Evolutionary conservation across 2,329 filamentous ascomycete species (phyloP).

Genomic region (Claviceps arundinis): DNA sequence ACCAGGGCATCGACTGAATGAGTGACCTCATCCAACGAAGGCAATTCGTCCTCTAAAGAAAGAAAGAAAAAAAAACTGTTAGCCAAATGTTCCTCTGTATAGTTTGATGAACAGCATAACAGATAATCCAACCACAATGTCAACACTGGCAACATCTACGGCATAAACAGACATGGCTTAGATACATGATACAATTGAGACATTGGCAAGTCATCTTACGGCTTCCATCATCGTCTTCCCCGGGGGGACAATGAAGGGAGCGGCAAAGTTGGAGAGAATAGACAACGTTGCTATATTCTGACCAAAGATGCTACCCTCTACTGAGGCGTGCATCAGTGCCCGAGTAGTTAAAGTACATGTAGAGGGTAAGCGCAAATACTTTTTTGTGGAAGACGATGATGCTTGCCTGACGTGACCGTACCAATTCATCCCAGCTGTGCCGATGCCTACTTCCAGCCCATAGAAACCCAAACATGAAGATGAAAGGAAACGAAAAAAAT

Average conservation of each 20-base stretch:
- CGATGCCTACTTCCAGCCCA: conserved; percentile 1
- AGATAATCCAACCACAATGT: conserved; percentile 14
- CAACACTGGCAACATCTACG: conserved; percentile 5
- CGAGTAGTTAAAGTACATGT: conserved; percentile 52
- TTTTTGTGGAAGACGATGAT: conserved; percentile 54
- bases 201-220: conserved; percentile 33
- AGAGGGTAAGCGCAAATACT: conserved; percentile 11
- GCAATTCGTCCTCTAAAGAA: conserved; percentile 48
- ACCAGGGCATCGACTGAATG: conserved; percentile 57
- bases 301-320: conserved; percentile 22
- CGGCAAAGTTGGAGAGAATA: conserved; percentile 23
- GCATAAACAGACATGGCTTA: conserved; percentile 4
- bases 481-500: conserved; percentile 6
- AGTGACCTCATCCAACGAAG: conserved; percentile 46
- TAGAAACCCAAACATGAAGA: conserved; percentile 6
- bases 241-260: conserved; percentile 25
- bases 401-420: conserved; percentile 43
- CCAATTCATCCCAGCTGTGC: conserved; percentile 6
- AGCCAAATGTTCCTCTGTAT: conserved; percentile 12
- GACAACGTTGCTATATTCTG: conserved; percentile 29
- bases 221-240: conserved; percentile 51
- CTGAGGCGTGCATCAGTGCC: conserved; percentile 16
- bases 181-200: conserved; percentile 6
- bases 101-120: conserved; percentile 16
- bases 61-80: conserved; percentile 27